Percentiles rank a stretch among this genome's conserved stretches.
Conservation (phyloP, 345 rosid genomes). For the Syzygium aqueum region DNA sequence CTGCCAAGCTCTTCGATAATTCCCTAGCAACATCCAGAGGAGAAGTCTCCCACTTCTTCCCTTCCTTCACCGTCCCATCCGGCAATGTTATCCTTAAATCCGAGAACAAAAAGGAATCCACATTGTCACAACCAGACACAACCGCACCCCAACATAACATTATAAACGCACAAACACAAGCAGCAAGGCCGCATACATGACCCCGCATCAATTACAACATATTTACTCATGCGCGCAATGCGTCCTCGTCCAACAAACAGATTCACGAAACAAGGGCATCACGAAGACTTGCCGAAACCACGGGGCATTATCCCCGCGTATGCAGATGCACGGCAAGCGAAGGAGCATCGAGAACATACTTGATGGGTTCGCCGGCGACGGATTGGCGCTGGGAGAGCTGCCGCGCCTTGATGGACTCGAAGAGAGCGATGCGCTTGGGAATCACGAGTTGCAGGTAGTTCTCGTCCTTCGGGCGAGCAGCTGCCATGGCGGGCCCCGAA, state of each 20-base stretch:
- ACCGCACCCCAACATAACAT: not conserved
- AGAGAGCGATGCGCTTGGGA: slow-evolving; percentile 58
- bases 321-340: not conserved
- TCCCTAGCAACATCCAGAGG: slow-evolving; percentile 67
- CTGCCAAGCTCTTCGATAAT: slow-evolving; percentile 62
- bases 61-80: slow-evolving; percentile 77
- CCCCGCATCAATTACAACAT: not conserved
- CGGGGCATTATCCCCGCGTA: not conserved
- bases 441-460: slow-evolving; percentile 47
- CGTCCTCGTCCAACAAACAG: not conserved
- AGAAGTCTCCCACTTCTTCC: slow-evolving; percentile 70
- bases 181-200: not conserved
- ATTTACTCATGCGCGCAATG: not conserved
- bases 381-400: slow-evolving; percentile 49
- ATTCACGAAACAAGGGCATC: not conserved
- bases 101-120: not conserved
- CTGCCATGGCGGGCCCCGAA: slow-evolving; percentile 35
- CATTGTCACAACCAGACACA: not conserved
- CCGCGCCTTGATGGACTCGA: slow-evolving; percentile 54
- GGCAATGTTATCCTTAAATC: slow-evolving; percentile 48
- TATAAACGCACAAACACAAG: not conserved
- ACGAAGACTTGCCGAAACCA: not conserved
- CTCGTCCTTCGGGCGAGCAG: slow-evolving; percentile 41
- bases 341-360: slow-evolving; percentile 13
- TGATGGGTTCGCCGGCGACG: slow-evolving; percentile 63